phyloP scores from a whole-genome alignment of 805 yeast species.

The Lachancea dasiensis region DNA sequence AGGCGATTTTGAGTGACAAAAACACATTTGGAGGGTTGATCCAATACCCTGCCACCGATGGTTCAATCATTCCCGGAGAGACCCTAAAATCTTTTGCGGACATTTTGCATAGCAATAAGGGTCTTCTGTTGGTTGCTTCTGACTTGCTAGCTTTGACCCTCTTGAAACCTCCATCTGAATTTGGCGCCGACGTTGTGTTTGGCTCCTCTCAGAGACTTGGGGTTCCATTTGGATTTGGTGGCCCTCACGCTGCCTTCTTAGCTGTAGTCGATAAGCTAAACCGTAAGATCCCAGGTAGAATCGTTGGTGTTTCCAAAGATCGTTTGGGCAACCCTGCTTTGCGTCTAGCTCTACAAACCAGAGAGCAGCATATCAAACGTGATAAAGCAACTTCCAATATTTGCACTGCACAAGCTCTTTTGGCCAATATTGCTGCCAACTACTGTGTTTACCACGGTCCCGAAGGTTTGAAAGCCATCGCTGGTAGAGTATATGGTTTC shows the following conservation, averaged over 20 bases:
- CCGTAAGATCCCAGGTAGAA: conserved; percentile 94
- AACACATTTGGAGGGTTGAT: conserved; percentile 74
- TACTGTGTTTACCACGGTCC: conserved; percentile 97
- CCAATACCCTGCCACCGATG: conserved; percentile 89
- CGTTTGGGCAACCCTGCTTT: conserved; percentile 84
- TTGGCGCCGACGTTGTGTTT: conserved; percentile 87
- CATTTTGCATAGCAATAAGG: conserved; percentile 63
- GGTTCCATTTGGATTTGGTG: conserved; percentile 97
- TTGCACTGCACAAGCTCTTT: conserved; percentile 94
- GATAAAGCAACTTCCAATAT: conserved; percentile 97
- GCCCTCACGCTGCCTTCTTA: conserved; percentile 98
- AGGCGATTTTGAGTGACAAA: conserved; percentile 32
- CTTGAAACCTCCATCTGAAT: conserved; percentile 73
- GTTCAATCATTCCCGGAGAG: conserved; percentile 47
- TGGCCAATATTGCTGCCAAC: conserved; percentile 93
- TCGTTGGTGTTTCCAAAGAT: conserved; percentile 90
- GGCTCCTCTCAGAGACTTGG: conserved; percentile 96
- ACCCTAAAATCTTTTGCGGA: conserved; percentile 54
- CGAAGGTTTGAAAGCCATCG: conserved; percentile 71
- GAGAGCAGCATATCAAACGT: conserved; percentile 96
- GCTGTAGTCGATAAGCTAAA: conserved; percentile 76
- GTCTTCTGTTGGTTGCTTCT: conserved; percentile 78
- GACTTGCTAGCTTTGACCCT: conserved; percentile 86
- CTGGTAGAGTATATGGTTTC: conserved; percentile 66
- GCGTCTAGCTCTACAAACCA: conserved; percentile 91